phyloP scores from a whole-genome alignment of 441 rosid species.

The Gossypium schwendimanii region DNA sequence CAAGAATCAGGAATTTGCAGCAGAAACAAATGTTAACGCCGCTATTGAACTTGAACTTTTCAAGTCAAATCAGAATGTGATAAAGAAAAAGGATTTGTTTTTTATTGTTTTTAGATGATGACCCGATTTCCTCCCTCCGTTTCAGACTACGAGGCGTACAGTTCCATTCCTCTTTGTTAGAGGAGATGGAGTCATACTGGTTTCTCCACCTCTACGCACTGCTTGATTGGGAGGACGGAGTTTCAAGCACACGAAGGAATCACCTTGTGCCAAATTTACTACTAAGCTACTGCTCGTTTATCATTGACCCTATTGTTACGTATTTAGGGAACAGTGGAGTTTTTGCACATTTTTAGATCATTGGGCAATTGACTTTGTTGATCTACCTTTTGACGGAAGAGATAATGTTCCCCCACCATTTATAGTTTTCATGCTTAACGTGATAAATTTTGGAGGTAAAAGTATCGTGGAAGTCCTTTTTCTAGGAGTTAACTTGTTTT shows the following conservation, averaged over 20 bases:
- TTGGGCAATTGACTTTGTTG: not conserved
- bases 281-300: not conserved
- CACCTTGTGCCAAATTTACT: not conserved
- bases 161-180: slow-evolving; percentile 86
- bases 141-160: slow-evolving; percentile 84
- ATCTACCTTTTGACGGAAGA: not conserved
- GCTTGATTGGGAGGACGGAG: slow-evolving; percentile 33
- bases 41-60: not conserved
- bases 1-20: not conserved
- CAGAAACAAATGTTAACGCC: not conserved
- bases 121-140: slow-evolving; percentile 2
- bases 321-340: slow-evolving; percentile 9
- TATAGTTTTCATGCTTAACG: too few relatives aligned
- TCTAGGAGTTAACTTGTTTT: too few relatives aligned
- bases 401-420: not conserved
- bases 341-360: not conserved
- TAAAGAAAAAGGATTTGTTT: not conserved
- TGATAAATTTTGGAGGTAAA: too few relatives aligned
- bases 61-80: not conserved
- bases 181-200: slow-evolving; percentile 97
- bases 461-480: too few relatives aligned
- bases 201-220: slow-evolving; percentile 89
- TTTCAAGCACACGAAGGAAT: not conserved
- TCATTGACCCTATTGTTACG: not conserved
- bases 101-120: not conserved